phyloP scores from a whole-genome alignment of 257 asterid genomes.

The Verbena officinalis region DNA sequence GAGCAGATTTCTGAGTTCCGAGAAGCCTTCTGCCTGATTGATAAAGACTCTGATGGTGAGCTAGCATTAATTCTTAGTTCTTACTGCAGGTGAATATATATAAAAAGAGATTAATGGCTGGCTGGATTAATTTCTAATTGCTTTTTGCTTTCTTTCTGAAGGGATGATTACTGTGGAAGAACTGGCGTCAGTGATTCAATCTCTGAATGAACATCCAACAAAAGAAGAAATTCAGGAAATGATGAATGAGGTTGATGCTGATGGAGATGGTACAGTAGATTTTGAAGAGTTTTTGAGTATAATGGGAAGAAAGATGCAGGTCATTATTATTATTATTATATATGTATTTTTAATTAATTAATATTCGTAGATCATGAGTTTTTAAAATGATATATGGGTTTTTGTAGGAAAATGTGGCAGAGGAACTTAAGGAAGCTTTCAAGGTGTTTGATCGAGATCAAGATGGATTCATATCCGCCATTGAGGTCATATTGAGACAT shows the following conservation, averaged over 20 bases:
- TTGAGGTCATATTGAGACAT: slow-evolving; percentile 40
- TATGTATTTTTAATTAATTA: no score
- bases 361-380: no score
- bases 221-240: slow-evolving; percentile 60
- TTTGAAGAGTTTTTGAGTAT: slow-evolving; percentile 56
- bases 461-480: slow-evolving; percentile 74
- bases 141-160: slow-evolving; percentile 7
- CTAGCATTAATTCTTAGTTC: not conserved
- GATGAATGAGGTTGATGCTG: slow-evolving; percentile 53
- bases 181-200: slow-evolving; percentile 47
- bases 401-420: slow-evolving; percentile 50
- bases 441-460: slow-evolving; percentile 72
- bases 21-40: slow-evolving; percentile 60
- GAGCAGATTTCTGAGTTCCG: slow-evolving; percentile 59
- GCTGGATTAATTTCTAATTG: no score
- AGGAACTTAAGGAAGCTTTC: slow-evolving; percentile 71
- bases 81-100: not conserved
- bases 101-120: no score
- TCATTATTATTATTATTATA: not conserved
- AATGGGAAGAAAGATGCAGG: slow-evolving; percentile 59
- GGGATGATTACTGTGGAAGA: slow-evolving; percentile 64
- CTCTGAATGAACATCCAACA: slow-evolving; percentile 59
- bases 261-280: slow-evolving; percentile 53
- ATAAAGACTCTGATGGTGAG: slow-evolving; percentile 62
- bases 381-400: not conserved